phyloP scores from a whole-genome alignment of 352 stramenopile species.

The Phytophthora foliorum region DNA sequence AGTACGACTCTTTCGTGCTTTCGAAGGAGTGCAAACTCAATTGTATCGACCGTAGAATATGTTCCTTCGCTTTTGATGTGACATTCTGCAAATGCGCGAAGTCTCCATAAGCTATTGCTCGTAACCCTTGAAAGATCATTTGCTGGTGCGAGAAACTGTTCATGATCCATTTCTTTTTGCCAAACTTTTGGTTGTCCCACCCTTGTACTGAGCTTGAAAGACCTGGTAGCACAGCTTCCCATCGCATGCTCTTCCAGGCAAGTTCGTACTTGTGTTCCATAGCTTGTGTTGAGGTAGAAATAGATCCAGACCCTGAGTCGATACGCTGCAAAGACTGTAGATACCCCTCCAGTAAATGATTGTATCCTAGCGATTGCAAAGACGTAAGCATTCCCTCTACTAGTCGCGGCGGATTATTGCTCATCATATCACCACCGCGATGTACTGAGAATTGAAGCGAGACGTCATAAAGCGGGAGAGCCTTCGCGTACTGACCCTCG shows the following conservation, averaged over 20 bases:
- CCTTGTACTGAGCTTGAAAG: constrained; percentile 16
- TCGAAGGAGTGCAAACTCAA: constrained; percentile 78
- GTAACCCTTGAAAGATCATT: constrained; percentile 63
- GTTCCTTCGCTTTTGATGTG: constrained; percentile 50
- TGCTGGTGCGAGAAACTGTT: constrained; percentile 60
- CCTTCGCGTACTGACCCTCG: constrained; percentile 65
- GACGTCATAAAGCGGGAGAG: constrained; percentile 81
- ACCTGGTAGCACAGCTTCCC: constrained; percentile 54
- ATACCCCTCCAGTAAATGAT: constrained; percentile 75
- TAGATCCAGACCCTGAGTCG: background rate
- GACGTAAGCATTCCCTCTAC: constrained; percentile 69
- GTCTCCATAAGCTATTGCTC: constrained; percentile 67
- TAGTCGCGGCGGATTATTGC: constrained; percentile 17
- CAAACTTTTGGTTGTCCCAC: constrained; percentile 7
- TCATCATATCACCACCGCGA: background rate
- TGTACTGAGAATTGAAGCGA: constrained; percentile 59
- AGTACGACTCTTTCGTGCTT: constrained; percentile 68
- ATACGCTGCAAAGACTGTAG: constrained; percentile 46
- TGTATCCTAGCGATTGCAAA: constrained; percentile 75
- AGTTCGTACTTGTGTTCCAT: constrained; percentile 79
- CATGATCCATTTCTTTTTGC: background rate
- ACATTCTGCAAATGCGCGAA: constrained; percentile 47
- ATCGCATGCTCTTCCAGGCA: constrained; percentile 86
- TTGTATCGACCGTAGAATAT: constrained; percentile 63
- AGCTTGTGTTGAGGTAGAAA: constrained; percentile 24